phyloP scores from a whole-genome alignment of 805 yeast species.

The Candida peoriensis region DNA sequence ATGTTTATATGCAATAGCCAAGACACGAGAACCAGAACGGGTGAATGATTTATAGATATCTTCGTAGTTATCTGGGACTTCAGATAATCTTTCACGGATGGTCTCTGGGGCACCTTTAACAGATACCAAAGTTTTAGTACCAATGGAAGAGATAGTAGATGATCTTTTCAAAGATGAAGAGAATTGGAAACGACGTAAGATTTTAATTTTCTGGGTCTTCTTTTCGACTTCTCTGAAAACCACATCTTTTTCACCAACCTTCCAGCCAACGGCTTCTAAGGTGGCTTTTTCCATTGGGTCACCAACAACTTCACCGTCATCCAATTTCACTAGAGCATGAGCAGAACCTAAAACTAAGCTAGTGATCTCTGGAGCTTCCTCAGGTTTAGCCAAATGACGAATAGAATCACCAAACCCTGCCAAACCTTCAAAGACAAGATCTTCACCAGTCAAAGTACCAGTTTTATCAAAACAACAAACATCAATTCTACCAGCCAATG shows the following conservation, averaged over 20 bases:
- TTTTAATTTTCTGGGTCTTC: conserved; percentile 47
- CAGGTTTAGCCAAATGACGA: conserved; percentile 46
- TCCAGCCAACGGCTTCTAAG: conserved; percentile 81
- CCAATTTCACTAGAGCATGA: conserved; percentile 90
- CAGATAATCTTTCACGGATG: conserved; percentile 65
- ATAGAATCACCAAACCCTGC: conserved; percentile 68
- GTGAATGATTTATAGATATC: conserved; percentile 84
- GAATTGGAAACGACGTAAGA: conserved; percentile 93
- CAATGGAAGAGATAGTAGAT: conserved; percentile 67
- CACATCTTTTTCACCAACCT: conserved; percentile 68
- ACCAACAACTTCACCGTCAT: conserved; percentile 97
- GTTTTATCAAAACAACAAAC: conserved; percentile 99
- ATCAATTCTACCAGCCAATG: conserved; percentile 95
- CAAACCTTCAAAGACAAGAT: conserved; percentile 90
- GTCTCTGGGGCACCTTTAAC: conserved; percentile 99
- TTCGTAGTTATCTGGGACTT: conserved; percentile 77
- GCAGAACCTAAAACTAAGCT: conserved; percentile 83
- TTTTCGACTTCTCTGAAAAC: conserved; percentile 42
- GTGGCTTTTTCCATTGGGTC: conserved; percentile 99
- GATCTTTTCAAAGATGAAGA: conserved; percentile 95
- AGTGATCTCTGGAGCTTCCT: conserved; percentile 67
- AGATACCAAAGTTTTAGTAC: conserved; percentile 62
- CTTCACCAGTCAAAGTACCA: conserved; percentile 97
- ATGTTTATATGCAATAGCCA: conserved; percentile 87
- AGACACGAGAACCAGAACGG: conserved; percentile 92